A percentile compares a stretch with the other conserved stretches of the same genome.
phyloP scores from a whole-genome alignment of 176 grass and related monocot species.

The Thalia dealbata region DNA sequence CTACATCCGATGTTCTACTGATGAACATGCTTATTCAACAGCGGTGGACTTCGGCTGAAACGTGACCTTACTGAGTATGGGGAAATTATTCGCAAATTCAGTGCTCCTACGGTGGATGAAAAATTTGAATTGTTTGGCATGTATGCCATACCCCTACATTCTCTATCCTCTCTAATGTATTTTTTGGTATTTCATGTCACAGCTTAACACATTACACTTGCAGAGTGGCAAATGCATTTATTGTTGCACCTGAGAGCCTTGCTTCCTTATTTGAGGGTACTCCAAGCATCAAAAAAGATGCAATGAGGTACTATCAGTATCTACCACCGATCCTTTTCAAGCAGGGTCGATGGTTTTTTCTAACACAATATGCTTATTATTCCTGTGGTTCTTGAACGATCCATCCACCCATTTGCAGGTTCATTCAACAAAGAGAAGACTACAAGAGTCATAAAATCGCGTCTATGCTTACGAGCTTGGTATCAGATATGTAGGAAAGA shows the following conservation, averaged over 20 bases:
- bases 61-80: slow-evolving; percentile 99
- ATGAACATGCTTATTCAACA: slow-evolving; percentile 26
- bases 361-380: neutral
- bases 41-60: slow-evolving; percentile 86
- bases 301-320: slow-evolving; percentile 42
- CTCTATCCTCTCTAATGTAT: too few relatives aligned
- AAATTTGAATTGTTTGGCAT: slow-evolving; percentile 97
- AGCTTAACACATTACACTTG: slow-evolving; percentile 4
- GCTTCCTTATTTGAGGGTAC: slow-evolving; percentile 91
- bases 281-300: slow-evolving; percentile 87
- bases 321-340: neutral
- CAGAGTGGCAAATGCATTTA: slow-evolving; percentile 94
- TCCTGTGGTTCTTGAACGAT: slow-evolving; percentile 1
- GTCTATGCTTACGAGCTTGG: slow-evolving; percentile 70
- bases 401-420: slow-evolving; percentile 43
- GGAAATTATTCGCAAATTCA: slow-evolving; percentile 94
- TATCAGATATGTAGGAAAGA: slow-evolving; percentile 37
- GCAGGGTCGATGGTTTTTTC: neutral
- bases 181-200: neutral
- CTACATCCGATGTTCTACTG: neutral
- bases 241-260: slow-evolving; percentile 95
- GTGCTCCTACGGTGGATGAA: slow-evolving; percentile 84
- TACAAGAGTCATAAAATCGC: slow-evolving; percentile 89
- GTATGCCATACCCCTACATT: slow-evolving; percentile 34
- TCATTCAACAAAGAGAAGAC: slow-evolving; percentile 93